Evolutionary conservation across 2,329 filamentous ascomycete genomes (phyloP).

Genomic region (Arthrobotrys iridis): DNA sequence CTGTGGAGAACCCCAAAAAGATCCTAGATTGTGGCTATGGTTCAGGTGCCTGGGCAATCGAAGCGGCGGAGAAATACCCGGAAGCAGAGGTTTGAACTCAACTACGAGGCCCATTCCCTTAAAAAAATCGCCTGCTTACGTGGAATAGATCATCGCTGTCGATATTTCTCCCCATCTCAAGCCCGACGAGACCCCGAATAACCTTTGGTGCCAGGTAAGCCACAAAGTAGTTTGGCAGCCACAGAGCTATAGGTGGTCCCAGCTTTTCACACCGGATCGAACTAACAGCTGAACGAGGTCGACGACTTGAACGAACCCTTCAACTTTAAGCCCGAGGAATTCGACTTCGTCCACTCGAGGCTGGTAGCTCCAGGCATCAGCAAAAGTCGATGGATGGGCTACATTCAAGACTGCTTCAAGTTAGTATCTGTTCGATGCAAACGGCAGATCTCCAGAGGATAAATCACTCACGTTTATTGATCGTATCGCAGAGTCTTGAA

Average conservation of each 20-base stretch:
- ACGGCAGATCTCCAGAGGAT: background rate
- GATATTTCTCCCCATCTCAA: slow-evolving; percentile 77
- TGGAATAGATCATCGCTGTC: slow-evolving; percentile 72
- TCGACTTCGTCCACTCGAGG: slow-evolving; percentile 84
- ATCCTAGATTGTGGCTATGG: slow-evolving; percentile 79
- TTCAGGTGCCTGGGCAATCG: slow-evolving; percentile 75
- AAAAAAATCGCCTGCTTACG: slow-evolving; percentile 44
- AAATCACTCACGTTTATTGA: slow-evolving; percentile 23
- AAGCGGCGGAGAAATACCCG: slow-evolving; percentile 73
- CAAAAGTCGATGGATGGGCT: slow-evolving; percentile 75
- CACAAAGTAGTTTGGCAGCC: background rate
- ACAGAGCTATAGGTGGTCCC: background rate
- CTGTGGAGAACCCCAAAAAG: slow-evolving; percentile 68
- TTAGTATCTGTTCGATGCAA: slow-evolving; percentile 45
- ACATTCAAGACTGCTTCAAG: slow-evolving; percentile 76
- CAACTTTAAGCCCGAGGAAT: slow-evolving; percentile 73
- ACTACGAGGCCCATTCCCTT: slow-evolving; percentile 57
- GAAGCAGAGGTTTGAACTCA: slow-evolving; percentile 69
- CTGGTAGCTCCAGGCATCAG: slow-evolving; percentile 72
- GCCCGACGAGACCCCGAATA: slow-evolving; percentile 72
- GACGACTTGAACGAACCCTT: slow-evolving; percentile 83
- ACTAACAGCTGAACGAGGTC: slow-evolving; percentile 67
- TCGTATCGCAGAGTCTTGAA: slow-evolving; percentile 70
- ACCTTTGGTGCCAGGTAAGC: slow-evolving; percentile 73
- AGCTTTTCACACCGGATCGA: slow-evolving; percentile 1